Evolutionary conservation across 1,284 basidiomycete species (phyloP), one percentile per base, ranked within the genome.

Genomic region (Fomitopsis betulina): DNA sequence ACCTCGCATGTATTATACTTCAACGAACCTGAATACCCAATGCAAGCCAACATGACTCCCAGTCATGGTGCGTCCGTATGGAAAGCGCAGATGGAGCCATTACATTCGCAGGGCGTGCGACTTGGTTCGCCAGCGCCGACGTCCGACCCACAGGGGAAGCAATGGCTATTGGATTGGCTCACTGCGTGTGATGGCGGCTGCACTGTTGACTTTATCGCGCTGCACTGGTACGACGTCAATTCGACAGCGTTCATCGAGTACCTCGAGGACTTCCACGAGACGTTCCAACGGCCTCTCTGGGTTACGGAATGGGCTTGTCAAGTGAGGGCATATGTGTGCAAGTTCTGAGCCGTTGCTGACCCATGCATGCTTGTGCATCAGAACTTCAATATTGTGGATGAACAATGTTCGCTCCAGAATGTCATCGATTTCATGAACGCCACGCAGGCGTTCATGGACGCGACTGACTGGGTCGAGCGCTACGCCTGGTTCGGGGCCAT

Each of bases 401-500:
- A 65, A 23, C 76, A 77, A 62, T 75, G 74, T 52, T 72, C 70
- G 5, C 60, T 65, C 33, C 64, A 71, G 37, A 72, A 76, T 54
- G 70, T 76, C 49, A 61, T 70, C n/a, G 54, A 68, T 25, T 76
- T 78, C 63, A 72, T 79, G 73, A 74, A 76, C 58, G 66, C 69
- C 7, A 76, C 76, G 5, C 72, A 75, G 56, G 59, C 65, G 9
- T 79, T 73, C 65, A 75, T 79, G 74, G 75, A 79, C 50, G 61
- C 54, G 17, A 73, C 75, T 2, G 62, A 66, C 21, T 79, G 75
- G 73, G 71, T 79, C 15, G 77, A 79, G 60, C 70, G 77, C 10
- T 79, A 78, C 60, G 71, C 76, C n/a, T 80, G 76, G 76, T 79
- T 77, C 58, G 78, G 77, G 6, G 76, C 75, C 12, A 76, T 77